phyloP scores from a whole-genome alignment of 2,329 filamentous ascomycete species.

The Talaromyces sp. region DNA sequence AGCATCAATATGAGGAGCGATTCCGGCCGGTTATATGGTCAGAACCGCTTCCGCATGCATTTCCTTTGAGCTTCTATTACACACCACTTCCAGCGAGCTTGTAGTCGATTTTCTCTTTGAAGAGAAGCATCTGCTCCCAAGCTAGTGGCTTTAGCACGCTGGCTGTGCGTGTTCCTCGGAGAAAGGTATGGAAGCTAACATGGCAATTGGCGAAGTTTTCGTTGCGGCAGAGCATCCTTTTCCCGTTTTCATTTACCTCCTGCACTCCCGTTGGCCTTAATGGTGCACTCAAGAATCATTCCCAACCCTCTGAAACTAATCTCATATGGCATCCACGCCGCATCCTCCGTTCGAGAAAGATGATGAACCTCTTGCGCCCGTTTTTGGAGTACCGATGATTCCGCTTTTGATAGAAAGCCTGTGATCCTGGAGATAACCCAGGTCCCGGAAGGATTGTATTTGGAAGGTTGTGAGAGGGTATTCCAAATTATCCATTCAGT shows the following conservation, averaged over 20 bases:
- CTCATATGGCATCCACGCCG: constrained; percentile 38
- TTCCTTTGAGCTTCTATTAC: too few relatives aligned
- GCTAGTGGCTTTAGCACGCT: constrained; percentile 36
- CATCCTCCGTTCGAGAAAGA: constrained; percentile 31
- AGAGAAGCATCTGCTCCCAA: constrained; percentile 42
- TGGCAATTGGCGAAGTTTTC: constrained; percentile 38
- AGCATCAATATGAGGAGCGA: constrained; percentile 43
- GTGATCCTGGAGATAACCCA: constrained; percentile 33
- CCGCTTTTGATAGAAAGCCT: constrained; percentile 26
- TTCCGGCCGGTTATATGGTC: constrained; percentile 31
- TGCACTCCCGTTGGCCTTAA: not conserved
- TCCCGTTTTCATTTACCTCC: constrained; percentile 34
- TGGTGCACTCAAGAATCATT: too few relatives aligned
- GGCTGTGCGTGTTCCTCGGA: constrained; percentile 35
- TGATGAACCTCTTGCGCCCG: constrained; percentile 40
- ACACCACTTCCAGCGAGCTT: constrained; percentile 43
- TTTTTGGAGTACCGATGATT: constrained; percentile 26
- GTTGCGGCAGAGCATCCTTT: constrained; percentile 36
- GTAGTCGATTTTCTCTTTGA: constrained; percentile 49
- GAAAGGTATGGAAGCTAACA: constrained; percentile 35
- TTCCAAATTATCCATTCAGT: not conserved
- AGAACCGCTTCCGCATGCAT: not conserved
- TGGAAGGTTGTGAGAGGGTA: constrained; percentile 15
- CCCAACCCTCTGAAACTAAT: not conserved
- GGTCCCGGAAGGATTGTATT: constrained; percentile 29